Evolutionary conservation across 768 basidiomycete species (phyloP).

Genomic region (Leccinum obscurum): DNA sequence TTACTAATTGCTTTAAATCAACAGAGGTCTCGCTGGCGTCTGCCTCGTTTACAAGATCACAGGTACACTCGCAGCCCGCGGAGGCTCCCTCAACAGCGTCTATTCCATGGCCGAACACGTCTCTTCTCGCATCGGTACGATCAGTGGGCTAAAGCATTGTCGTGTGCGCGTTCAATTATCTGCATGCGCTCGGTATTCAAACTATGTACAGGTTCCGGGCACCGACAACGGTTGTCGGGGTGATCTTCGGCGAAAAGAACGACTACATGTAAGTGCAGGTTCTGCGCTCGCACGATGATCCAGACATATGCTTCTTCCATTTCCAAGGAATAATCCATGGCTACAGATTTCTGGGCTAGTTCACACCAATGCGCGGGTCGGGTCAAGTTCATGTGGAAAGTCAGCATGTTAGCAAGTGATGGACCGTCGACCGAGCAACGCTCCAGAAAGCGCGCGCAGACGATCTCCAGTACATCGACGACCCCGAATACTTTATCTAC

Average conservation of each 20-base stretch:
- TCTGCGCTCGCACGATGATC: neutral
- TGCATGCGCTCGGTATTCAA: neutral
- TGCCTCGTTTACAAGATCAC: constrained; percentile 89
- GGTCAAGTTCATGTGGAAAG: constrained; percentile 8
- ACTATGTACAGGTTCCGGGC: constrained; percentile 65
- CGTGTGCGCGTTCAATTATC: constrained; percentile 49
- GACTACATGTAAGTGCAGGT: constrained; percentile 50
- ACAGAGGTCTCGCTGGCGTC: constrained; percentile 78
- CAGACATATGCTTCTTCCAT: constrained; percentile 23
- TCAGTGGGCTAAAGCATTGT: constrained; percentile 87
- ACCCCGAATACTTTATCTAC: constrained; percentile 76
- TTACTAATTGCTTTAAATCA: neutral
- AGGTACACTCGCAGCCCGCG: constrained; percentile 73
- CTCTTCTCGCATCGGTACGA: constrained; percentile 68
- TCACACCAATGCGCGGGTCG: constrained; percentile 71
- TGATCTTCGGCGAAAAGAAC: constrained; percentile 49
- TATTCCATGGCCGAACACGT: constrained; percentile 64
- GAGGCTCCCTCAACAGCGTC: constrained; percentile 71
- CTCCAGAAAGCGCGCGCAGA: constrained; percentile 71
- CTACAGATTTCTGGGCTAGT: constrained; percentile 90
- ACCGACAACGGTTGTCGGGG: constrained; percentile 55
- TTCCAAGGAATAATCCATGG: constrained; percentile 47
- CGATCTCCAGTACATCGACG: constrained; percentile 78
- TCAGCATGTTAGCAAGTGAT: constrained; percentile 68
- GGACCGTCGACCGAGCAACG: constrained; percentile 83